These are phyloP conservation scores for Bolboschoenus planiculmis DNA, from an alignment of 176 grass and related monocot species.

Conservation along the genomic window DNA sequence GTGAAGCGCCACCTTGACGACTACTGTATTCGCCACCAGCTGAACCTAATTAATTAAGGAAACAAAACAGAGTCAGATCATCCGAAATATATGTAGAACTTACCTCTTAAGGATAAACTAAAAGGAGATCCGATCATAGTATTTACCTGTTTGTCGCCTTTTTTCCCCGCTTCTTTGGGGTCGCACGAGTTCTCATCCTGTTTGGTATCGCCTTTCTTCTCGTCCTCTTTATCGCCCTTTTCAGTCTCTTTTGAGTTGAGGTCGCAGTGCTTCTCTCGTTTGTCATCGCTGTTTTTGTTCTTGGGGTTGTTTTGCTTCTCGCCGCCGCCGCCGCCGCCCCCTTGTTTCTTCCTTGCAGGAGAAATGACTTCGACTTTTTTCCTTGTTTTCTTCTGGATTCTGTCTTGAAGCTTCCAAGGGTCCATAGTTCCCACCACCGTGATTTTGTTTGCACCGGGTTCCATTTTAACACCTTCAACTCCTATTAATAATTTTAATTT, in stretches of 20 bases:
- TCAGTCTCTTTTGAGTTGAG: background rate
- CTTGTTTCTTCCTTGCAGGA: conserved; percentile 12
- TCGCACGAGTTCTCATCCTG: background rate
- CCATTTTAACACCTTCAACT: conserved; percentile 66
- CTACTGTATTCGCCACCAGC: conserved; percentile 48
- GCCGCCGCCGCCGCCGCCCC: background rate
- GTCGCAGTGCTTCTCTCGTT: conserved; percentile 15
- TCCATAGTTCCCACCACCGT: conserved; percentile 67
- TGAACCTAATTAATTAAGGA: background rate
- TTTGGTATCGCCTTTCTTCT: background rate
- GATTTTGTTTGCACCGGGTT: conserved; percentile 43
- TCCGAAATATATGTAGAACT: background rate
- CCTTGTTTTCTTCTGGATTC: conserved; percentile 48
- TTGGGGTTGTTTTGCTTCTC: background rate
- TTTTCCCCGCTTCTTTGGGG: background rate
- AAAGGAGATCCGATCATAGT: background rate
- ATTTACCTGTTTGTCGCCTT: background rate
- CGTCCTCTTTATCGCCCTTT: background rate
- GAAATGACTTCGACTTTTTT: conserved; percentile 63
- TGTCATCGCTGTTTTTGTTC: background rate
- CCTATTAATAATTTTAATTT: conserved; percentile 20
- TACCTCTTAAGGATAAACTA: background rate
- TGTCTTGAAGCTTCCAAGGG: conserved; percentile 58
- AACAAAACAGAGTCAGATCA: background rate
- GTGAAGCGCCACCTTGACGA: conserved; percentile 66